Evolutionary conservation across 2,329 filamentous ascomycete genomes (phyloP).

Genomic region (Myrmaecium sp.): DNA sequence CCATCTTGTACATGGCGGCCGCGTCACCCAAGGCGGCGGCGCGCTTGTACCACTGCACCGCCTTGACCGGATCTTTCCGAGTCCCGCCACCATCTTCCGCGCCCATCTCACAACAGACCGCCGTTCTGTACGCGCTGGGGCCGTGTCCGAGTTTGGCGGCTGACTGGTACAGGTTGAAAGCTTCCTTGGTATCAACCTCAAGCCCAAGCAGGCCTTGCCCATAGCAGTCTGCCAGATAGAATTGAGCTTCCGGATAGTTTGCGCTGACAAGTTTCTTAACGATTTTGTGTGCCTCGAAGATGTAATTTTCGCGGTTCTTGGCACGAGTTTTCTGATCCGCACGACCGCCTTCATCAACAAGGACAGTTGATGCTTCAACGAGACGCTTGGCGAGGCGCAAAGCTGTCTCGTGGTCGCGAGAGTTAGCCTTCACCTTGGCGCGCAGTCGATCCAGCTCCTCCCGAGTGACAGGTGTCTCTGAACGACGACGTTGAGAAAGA

Average conservation of each 20-base stretch:
- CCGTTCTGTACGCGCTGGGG: conserved; percentile 79
- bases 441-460: conserved; percentile 65
- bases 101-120: conserved; percentile 93
- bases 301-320: conserved; percentile 62
- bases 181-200: conserved; percentile 75
- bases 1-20: conserved; percentile 95
- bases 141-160: conserved; percentile 80
- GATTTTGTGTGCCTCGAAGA: conserved; percentile 74
- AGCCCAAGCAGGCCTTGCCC: conserved; percentile 66
- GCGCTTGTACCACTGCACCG: conserved; percentile 95
- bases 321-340: conserved; percentile 46
- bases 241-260: conserved; percentile 76
- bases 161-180: conserved; percentile 83
- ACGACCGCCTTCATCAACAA: conserved; percentile 60
- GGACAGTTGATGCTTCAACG: conserved; percentile 64
- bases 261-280: conserved; percentile 68
- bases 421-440: conserved; percentile 49
- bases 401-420: conserved; percentile 53
- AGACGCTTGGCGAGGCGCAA: conserved; percentile 66
- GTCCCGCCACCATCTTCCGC: conserved; percentile 90
- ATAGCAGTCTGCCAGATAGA: conserved; percentile 78
- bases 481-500: conserved; percentile 10
- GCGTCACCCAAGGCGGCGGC: conserved; percentile 80
- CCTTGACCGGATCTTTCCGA: conserved; percentile 76
- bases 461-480: conserved; percentile 50